Evolutionary conservation across 2,329 filamentous ascomycete genomes (phyloP), one percentile per base, ranked within the genome.

Genomic region (Talaromyces sp.): DNA sequence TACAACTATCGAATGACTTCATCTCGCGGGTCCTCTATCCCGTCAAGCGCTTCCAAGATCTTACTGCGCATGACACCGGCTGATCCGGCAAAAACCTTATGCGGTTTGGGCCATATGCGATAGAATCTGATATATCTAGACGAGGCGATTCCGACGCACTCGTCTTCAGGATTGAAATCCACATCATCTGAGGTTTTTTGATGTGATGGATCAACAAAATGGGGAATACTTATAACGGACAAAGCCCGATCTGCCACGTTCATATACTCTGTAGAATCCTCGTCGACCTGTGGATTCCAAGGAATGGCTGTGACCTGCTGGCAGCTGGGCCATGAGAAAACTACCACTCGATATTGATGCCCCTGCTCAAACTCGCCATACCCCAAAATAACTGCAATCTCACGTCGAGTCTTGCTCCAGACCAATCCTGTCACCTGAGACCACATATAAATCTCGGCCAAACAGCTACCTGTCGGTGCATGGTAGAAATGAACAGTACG

Each of bases 401-500:
- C 95, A 43, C 90, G 88, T 11, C 91, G 86, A 11, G 89, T 94
- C 33, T 85, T 90, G 62, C 91, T 95, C 94, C 92, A 99, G 66
- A 97, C 89, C 35, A 99, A 83, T 57, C 91, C 91, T 0, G 95
- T 99, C 58, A 99, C 92, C 79, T 99, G 95, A 1, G 95, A 92
- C 41, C 91, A 89, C 47, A 97, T 95, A 67, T 93, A 90, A 72
- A 99, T 98, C 1, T 90, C 96, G 1, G 94, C 93, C 35, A 99
- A 85, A 66, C 89, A 88, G 2, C 92, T 87, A 4, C 94, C 95
- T 0, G 93, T 93, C 22, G 85, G 84, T 0, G 92, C 90, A 77
- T 98, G 93, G 77, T 90, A 97, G 81, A 99, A 99, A 78, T 96
- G 93, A 65, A 99, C 97, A 75, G 92, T 92, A 71, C 92, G 92